phyloP scores from a whole-genome alignment of 768 basidiomycete genomes.

The Termitomyces sp. region DNA sequence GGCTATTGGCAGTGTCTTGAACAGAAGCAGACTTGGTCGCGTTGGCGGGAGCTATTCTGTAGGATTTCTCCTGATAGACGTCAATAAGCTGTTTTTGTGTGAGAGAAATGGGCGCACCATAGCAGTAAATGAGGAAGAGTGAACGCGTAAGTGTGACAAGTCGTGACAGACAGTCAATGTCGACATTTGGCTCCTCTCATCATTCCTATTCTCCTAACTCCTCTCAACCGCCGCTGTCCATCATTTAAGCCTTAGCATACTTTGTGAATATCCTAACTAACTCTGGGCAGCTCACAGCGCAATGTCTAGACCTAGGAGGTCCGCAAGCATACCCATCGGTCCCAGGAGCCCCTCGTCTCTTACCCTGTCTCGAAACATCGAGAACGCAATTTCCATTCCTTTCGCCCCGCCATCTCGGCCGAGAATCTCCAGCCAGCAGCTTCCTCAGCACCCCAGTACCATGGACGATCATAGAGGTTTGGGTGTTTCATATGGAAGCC shows the following conservation, averaged over 20 bases:
- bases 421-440: conserved; percentile 28
- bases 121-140: conserved; percentile 8
- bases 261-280: background rate
- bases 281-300: background rate
- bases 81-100: background rate
- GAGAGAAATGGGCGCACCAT: conserved; percentile 18
- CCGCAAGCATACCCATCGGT: conserved; percentile 59
- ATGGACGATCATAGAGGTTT: conserved; percentile 31
- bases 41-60: conserved; percentile 57
- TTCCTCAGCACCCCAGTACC: conserved; percentile 18
- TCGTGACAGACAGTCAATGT: conserved; percentile 10
- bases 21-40: conserved; percentile 57
- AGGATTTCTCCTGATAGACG: conserved; percentile 36
- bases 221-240: background rate
- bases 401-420: conserved; percentile 37
- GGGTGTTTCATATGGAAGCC: conserved; percentile 32
- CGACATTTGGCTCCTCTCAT: conserved; percentile 8
- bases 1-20: conserved; percentile 59
- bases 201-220: conserved; percentile 2
- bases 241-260: background rate
- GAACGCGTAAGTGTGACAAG: conserved; percentile 23
- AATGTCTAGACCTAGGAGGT: conserved; percentile 54
- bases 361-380: conserved; percentile 53
- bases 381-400: conserved; percentile 61
- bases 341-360: conserved; percentile 41